phyloP scores from a whole-genome alignment of 202 grass and related monocot species.

The Setaria italica region DNA sequence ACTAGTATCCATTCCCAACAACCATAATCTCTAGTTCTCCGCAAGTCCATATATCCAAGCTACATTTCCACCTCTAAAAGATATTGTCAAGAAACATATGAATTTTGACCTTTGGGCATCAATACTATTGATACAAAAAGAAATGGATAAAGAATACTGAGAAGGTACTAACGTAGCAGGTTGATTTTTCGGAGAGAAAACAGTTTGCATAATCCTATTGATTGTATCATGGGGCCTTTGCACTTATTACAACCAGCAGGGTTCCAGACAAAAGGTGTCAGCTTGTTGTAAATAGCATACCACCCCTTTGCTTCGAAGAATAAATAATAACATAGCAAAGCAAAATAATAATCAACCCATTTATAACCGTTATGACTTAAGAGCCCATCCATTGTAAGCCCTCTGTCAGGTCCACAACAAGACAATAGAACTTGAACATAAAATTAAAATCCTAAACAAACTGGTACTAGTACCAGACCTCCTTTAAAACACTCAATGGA shows the following conservation, averaged over 20 bases:
- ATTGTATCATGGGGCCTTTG: neutral
- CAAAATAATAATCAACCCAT: neutral
- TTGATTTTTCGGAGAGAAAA: neutral
- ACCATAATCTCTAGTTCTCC: neutral
- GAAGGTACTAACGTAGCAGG: neutral
- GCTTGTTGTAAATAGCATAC: neutral
- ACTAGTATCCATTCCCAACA: neutral
- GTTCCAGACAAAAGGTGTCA: neutral
- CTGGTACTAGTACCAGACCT: neutral
- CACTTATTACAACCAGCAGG: neutral
- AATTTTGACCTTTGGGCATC: neutral
- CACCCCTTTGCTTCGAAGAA: neutral
- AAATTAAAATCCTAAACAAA: neutral
- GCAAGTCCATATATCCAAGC: neutral
- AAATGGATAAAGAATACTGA: neutral
- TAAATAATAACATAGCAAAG: neutral
- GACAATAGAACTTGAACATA: neutral
- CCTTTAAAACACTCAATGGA: constrained; percentile 1
- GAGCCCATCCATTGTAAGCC: neutral
- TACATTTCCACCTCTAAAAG: neutral
- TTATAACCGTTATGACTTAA: neutral
- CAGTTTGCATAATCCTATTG: neutral
- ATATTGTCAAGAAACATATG: neutral
- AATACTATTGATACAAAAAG: neutral
- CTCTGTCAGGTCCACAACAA: neutral